Base-by-base conservation (phyloP, 2,329 filamentous ascomycete species). In the Ceratocystis colombiana region DNA sequence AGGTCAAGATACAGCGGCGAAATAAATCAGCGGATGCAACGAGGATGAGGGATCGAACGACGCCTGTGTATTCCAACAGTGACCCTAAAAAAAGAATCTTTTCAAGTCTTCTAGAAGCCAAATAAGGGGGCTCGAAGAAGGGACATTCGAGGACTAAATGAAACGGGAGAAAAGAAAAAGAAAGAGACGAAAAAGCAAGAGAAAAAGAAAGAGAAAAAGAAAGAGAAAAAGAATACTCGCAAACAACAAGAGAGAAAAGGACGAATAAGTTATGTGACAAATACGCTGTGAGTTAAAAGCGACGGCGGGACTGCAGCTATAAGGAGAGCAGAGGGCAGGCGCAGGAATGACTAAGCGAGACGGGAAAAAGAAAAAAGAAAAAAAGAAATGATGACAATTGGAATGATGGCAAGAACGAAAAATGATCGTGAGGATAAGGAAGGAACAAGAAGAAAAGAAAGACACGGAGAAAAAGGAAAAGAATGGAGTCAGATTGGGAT, bases 371-470 rank as follows among this genome's bases (percentile, higher is more conserved):
- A 41, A 41, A 41, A 41, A 41, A 12, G 37, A 41, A 41, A 41
- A 41, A 41, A 41, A 12, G 37, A 41, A 41, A 41, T 41, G 8
- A 12, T 41, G 37, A 1, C 10, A 41, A 12, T 41, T 41, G 10
- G 37, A 41, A 41, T 1, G 30, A 33, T 41, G 37, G 37, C 37
- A 4, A 41, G 8, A 41, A 41, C 37, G 37, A 41, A 20, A 50
- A 20, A 50, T 10, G 46, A 41, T 41, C 37, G 37, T 25, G 46
- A 50, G 46, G 6, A 25, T 25, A 25, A 50, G 50, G 37, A 65
- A 55, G 59, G 10, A 41, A 41, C 10, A 10, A 59, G 46, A 65
- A 28, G 46, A 65, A 65, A 61, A 57, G 15, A 44, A 30, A 61
- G 1, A 62, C 33, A 8, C 28, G 44, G 44, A 62, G 2, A 62